Evolutionary conservation across 2,329 filamentous ascomycete genomes (phyloP), one percentile per base, ranked within the genome.

Genomic region (Pseudopithomyces chartarum): DNA sequence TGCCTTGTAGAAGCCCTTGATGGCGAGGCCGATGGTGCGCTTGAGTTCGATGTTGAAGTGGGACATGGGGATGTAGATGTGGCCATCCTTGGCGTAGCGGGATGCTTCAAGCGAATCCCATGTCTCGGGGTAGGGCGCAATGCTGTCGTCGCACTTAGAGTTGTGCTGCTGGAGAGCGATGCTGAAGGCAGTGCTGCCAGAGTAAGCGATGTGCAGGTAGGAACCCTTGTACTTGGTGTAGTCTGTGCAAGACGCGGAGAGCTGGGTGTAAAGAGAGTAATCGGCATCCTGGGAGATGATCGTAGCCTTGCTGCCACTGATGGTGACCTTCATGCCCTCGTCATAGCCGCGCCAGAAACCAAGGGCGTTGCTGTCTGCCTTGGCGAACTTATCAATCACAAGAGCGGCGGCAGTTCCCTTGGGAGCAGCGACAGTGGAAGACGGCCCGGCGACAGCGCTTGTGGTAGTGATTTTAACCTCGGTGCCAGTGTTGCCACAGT

Each of bases 151-250:
- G 68, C 88, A 90, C 17, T 80, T 74, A 19, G 78, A 75, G 64
- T 90, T 90, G 74, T 89, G 84, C 73, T 90, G 87, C 64, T 88
- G 87, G 49, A 90, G 71, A 1, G 87, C 82, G 44, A 90, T 77
- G 6, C 83, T 85, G 72, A 90, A 90, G 23, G 84, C 82, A 61
- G 81, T 84, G 66, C 81, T 84, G 8, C 88, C 88, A 1, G 79
- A 81, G 71, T 86, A 89, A 11, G 81, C 80, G 51, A 90, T 83
- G 73, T 90, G 87, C 12, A 90, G 78, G 70, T 88, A 89, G 15
- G 83, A 81, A 32, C 80, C 79, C 55, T 81, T 76, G 71, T 85
- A 85, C 13, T 78, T 71, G 20, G 76, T 78, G 58, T 88, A 74
- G 68, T 87, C 85, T 38, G 78, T 79, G 74, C 86, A 90, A 19